Percentiles rank a stretch among this genome's conserved stretches.
Conservation (phyloP, 345 rosid species). For the Hirschfeldia incana region DNA sequence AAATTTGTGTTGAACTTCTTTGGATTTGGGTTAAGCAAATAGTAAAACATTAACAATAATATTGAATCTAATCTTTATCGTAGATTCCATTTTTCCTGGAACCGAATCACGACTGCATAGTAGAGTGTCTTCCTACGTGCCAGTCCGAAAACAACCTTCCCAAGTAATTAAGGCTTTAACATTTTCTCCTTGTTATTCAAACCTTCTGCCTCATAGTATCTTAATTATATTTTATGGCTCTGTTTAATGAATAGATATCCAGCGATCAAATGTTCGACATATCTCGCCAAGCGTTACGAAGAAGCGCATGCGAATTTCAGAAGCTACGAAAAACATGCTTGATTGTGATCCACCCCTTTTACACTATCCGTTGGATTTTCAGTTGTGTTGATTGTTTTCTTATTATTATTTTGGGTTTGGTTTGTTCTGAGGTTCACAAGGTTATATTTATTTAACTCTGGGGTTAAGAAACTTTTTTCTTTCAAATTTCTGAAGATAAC, state of each 20-base stretch:
- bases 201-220: background rate
- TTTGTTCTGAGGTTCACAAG: background rate
- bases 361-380: background rate
- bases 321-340: background rate
- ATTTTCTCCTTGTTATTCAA: background rate
- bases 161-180: slow-evolving; percentile 50
- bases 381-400: background rate
- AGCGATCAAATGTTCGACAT: slow-evolving; percentile 4
- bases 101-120: slow-evolving; percentile 76
- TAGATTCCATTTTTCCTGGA: slow-evolving; percentile 76
- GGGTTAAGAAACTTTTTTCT: too few relatives aligned
- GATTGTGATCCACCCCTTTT: background rate
- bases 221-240: background rate
- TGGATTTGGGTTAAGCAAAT: background rate
- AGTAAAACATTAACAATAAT: background rate
- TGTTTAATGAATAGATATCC: slow-evolving; percentile 2
- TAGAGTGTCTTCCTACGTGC: slow-evolving; percentile 88
- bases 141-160: slow-evolving; percentile 66
- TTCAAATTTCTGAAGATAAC: too few relatives aligned
- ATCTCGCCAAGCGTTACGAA: slow-evolving; percentile 2
- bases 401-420: slow-evolving; percentile 12
- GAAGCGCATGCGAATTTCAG: background rate
- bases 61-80: background rate
- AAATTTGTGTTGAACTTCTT: background rate
- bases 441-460: background rate